A percentile compares a stretch with the other conserved stretches of the same genome.
Evolutionary conservation across 306 rosid species (phyloP).

Genomic region (Rosa persica): DNA sequence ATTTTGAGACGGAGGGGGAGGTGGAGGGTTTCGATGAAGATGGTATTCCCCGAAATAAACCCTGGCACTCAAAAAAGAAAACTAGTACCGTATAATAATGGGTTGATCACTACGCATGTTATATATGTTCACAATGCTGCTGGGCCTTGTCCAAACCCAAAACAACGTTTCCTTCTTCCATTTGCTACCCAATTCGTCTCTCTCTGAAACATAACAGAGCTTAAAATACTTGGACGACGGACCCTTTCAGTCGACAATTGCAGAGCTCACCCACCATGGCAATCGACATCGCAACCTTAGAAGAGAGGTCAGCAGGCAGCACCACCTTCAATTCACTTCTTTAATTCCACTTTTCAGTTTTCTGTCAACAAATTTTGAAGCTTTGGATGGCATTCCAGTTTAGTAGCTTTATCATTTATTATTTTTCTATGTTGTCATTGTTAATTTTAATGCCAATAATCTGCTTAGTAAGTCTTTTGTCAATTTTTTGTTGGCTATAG

Average conservation of each 20-base stretch:
- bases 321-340: not conserved
- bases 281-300: conserved; percentile 43
- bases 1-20: not conserved
- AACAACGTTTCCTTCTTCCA: no score
- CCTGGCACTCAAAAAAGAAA: no score
- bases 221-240: no score
- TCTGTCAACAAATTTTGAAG: not conserved
- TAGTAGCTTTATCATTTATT: not conserved
- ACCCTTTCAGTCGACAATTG: no score
- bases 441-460: not conserved
- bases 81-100: no score
- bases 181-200: no score
- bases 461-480: not conserved
- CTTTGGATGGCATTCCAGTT: not conserved
- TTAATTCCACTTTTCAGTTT: not conserved
- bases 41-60: no score
- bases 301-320: conserved; percentile 42
- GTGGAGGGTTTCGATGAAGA: no score
- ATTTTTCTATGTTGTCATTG: not conserved
- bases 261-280: conserved; percentile 44
- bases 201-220: no score
- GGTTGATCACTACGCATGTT: no score
- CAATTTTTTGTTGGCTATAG: conserved; percentile 36
- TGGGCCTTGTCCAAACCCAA: no score
- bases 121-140: no score